A percentile compares a stretch with the other conserved stretches of the same genome.
phyloP scores from a whole-genome alignment of 352 stramenopile species.

The Discostella stelligera region DNA sequence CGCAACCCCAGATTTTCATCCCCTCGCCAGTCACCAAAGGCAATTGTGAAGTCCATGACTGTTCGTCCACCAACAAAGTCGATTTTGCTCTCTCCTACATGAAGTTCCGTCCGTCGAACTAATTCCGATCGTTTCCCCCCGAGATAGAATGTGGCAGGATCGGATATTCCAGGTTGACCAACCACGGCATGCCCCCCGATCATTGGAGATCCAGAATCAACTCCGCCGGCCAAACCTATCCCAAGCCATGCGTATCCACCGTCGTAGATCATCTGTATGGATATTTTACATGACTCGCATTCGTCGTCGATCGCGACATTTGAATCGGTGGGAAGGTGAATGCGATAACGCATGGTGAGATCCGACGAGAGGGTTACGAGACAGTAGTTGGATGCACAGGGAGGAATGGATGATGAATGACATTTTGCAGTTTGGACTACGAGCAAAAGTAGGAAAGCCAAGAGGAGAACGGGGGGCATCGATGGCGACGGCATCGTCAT shows the following conservation, averaged over 20 bases:
- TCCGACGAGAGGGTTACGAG: slow-evolving; percentile 11
- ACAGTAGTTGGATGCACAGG: slow-evolving; percentile 22
- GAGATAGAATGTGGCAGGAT: slow-evolving; percentile 29
- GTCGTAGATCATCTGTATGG: slow-evolving; percentile 25
- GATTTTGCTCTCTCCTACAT: slow-evolving; percentile 18
- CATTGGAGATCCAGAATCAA: slow-evolving; percentile 27
- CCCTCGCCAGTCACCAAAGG: slow-evolving; percentile 31
- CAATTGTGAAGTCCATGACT: slow-evolving; percentile 43
- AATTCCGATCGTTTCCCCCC: slow-evolving; percentile 24
- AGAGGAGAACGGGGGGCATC: neutral
- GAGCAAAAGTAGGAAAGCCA: neutral
- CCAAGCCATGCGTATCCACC: slow-evolving; percentile 37
- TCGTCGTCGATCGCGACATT: neutral
- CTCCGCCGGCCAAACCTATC: slow-evolving; percentile 4
- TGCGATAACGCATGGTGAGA: slow-evolving; percentile 24
- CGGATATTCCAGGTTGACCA: slow-evolving; percentile 19
- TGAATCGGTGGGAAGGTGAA: slow-evolving; percentile 15
- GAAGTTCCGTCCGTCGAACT: slow-evolving; percentile 3
- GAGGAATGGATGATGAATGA: neutral
- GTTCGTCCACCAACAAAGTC: slow-evolving; percentile 37
- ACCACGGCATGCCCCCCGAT: slow-evolving; percentile 36
- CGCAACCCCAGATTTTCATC: slow-evolving; percentile 15
- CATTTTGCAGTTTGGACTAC: neutral
- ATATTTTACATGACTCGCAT: slow-evolving; percentile 34
- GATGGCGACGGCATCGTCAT: neutral